Percentiles rank a stretch among this genome's conserved stretches.
Conservation (phyloP, 768 basidiomycete species). For the Jaapia argillacea region DNA sequence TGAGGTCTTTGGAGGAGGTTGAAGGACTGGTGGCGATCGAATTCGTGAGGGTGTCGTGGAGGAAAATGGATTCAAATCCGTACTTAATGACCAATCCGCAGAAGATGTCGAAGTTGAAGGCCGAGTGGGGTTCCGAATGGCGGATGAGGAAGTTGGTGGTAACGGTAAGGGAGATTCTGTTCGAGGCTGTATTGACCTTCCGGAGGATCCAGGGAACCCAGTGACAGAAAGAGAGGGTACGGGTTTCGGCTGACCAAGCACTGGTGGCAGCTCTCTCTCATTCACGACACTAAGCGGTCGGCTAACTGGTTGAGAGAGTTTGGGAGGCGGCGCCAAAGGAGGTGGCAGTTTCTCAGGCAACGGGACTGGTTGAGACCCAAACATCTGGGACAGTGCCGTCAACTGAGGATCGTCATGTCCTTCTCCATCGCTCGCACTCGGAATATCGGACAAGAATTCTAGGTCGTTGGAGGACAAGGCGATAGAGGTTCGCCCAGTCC, state of each 20-base stretch:
- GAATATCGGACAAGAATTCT: constrained; percentile 69
- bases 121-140: neutral
- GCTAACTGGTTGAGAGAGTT: constrained; percentile 10
- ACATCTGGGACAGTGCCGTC: constrained; percentile 29
- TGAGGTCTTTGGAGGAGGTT: too few species aligned
- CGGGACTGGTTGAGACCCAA: constrained; percentile 27
- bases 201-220: too few species aligned
- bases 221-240: neutral
- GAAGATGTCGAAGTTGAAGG: constrained; percentile 1
- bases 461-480: constrained; percentile 75
- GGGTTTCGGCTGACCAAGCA: neutral
- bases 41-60: neutral
- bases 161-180: constrained; percentile 7
- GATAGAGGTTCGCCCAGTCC: constrained; percentile 41
- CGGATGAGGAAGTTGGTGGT: constrained; percentile 3
- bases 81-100: neutral
- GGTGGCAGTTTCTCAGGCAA: constrained; percentile 36
- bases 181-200: too few species aligned
- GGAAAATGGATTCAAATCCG: neutral
- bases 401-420: constrained; percentile 23
- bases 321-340: constrained; percentile 28
- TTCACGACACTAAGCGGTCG: neutral
- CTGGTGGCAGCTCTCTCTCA: neutral
- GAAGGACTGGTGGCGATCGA: neutral
- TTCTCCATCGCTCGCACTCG: constrained; percentile 35